Conservation (phyloP, 176 grass and related monocot genomes). For the Lolium multiflorum region DNA sequence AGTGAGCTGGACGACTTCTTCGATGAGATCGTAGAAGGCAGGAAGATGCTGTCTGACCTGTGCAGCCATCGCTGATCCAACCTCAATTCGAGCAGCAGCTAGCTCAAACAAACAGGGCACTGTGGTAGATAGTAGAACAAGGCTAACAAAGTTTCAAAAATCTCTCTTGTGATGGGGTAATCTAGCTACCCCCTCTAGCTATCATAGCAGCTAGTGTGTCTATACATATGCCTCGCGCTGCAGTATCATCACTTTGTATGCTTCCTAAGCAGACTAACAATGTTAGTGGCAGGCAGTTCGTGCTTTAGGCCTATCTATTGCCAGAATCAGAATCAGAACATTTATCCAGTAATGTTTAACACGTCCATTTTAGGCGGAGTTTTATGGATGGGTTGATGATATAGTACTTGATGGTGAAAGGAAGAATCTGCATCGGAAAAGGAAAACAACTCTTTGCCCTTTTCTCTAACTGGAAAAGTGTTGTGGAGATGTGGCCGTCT, state of each 20-base stretch:
- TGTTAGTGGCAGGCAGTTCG: neutral
- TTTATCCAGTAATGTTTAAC: conserved; percentile 28
- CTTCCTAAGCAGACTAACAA: conserved; percentile 21
- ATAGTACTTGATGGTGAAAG: conserved; percentile 35
- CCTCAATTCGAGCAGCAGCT: neutral
- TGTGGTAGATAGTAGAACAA: conserved; percentile 33
- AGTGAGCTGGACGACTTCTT: conserved; percentile 64
- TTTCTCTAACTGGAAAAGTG: conserved; percentile 44
- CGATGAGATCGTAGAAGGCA: conserved; percentile 68
- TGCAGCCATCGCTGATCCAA: conserved; percentile 61
- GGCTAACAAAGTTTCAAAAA: neutral
- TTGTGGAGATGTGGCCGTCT: conserved; percentile 26
- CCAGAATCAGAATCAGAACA: conserved; percentile 52
- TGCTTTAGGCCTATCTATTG: conserved; percentile 24
- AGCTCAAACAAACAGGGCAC: conserved; percentile 17
- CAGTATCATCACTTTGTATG: conserved; percentile 40
- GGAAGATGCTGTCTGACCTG: conserved; percentile 69
- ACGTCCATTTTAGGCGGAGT: neutral
- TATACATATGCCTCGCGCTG: conserved; percentile 17
- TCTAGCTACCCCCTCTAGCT: conserved; percentile 20
- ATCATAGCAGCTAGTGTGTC: conserved; percentile 36
- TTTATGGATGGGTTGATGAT: neutral
- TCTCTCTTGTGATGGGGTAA: neutral
- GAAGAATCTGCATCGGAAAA: conserved; percentile 45
- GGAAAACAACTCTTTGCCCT: conserved; percentile 44